These are phyloP conservation scores for Phytophthora megakarya DNA, from an alignment of 352 stramenopile genomes.

Conservation along the genomic window DNA sequence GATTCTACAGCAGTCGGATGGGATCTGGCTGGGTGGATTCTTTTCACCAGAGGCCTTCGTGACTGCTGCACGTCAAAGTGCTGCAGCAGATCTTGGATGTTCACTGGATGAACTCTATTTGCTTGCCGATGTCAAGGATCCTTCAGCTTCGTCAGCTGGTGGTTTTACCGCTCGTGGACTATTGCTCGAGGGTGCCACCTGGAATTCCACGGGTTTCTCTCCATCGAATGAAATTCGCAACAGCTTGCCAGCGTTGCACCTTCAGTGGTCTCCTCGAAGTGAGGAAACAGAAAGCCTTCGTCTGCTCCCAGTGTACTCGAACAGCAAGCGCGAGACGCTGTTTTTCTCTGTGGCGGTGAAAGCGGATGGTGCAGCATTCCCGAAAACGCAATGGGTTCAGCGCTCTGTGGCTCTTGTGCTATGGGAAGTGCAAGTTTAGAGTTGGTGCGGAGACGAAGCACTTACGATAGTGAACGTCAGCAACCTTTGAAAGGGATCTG, in stretches of 20 bases:
- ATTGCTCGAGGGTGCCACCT: conserved; percentile 83
- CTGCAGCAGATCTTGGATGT: conserved; percentile 76
- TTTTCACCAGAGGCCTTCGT: conserved; percentile 94
- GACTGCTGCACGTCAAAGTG: conserved; percentile 90
- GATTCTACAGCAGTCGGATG: conserved; percentile 40
- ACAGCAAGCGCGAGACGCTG: conserved; percentile 67
- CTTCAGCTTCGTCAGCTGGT: conserved; percentile 20
- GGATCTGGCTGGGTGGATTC: conserved; percentile 92
- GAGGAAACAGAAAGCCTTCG: conserved; percentile 36
- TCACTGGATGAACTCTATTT: conserved; percentile 90
- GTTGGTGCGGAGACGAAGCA: neutral
- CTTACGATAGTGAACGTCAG: too few relatives aligned
- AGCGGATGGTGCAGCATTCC: conserved; percentile 53
- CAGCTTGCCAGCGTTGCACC: conserved; percentile 62
- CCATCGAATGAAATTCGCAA: conserved; percentile 82
- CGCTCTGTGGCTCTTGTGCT: conserved; percentile 81
- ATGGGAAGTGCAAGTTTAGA: conserved; percentile 65
- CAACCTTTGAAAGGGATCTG: too few relatives aligned
- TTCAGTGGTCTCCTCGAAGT: conserved; percentile 65
- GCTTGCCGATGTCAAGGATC: conserved; percentile 66
- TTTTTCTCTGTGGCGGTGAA: conserved; percentile 85
- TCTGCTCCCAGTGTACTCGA: conserved; percentile 88
- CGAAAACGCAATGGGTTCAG: conserved; percentile 76
- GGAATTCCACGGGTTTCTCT: conserved; percentile 67
- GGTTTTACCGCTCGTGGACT: conserved; percentile 77